Percentiles rank a stretch among this genome's conserved stretches.
Conservation (phyloP, 371 early-diverging fungal species). For the Syncephalastrum sp. region DNA sequence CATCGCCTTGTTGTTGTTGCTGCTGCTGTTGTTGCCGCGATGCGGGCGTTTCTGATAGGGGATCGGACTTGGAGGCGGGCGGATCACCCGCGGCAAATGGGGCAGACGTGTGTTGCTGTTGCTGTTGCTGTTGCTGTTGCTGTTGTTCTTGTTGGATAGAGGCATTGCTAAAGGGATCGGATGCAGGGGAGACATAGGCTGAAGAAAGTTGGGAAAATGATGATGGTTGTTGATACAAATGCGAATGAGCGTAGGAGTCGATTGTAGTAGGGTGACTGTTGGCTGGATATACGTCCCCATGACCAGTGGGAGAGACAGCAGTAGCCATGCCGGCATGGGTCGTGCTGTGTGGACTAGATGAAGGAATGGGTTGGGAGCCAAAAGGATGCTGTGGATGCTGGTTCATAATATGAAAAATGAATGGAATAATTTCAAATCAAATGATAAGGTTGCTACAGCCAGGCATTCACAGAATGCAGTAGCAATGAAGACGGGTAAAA, state of each 20-base stretch:
- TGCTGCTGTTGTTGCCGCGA: conserved; percentile 8
- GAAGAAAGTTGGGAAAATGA: background rate
- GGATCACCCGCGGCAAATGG: no score
- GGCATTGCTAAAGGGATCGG: background rate
- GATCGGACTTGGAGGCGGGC: no score
- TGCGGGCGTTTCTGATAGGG: no score
- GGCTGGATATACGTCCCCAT: no score
- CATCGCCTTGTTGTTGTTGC: conserved; percentile 21
- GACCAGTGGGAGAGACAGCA: conserved; percentile 2
- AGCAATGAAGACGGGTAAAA: conserved; percentile 5
- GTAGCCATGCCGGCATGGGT: conserved; percentile 1
- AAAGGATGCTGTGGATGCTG: conserved; percentile 5
- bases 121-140: conserved; percentile 6
- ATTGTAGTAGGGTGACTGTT: no score
- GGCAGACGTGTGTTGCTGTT: background rate
- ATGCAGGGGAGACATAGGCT: conserved; percentile 10
- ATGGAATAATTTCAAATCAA: background rate
- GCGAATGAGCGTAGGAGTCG: background rate
- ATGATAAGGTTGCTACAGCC: background rate
- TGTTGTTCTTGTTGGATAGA: conserved; percentile 8
- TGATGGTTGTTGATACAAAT: conserved; percentile 8
- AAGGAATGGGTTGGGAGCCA: conserved; percentile 14
- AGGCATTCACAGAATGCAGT: conserved; percentile 18
- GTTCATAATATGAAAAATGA: conserved; percentile 10
- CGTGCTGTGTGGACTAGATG: conserved; percentile 2